These are phyloP conservation scores for Quercus lobata DNA, from an alignment of 331 rosid species.

Conservation along the genomic window DNA sequence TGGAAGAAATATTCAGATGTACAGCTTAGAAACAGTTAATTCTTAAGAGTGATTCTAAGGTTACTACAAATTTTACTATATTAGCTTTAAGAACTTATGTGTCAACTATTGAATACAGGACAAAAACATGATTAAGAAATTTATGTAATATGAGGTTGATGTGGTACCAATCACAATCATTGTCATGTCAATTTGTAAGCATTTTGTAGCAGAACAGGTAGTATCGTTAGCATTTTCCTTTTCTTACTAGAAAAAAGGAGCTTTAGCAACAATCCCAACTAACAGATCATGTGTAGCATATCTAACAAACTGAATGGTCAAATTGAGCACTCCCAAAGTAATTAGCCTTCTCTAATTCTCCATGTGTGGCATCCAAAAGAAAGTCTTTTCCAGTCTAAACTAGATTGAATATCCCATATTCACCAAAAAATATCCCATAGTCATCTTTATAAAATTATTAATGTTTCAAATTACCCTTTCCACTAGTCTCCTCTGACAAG, in stretches of 20 bases:
- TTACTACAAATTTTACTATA: too few relatives aligned
- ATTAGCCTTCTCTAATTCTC: background rate
- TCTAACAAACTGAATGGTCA: background rate
- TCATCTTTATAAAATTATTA: background rate
- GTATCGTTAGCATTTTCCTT: background rate
- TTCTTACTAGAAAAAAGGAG: background rate
- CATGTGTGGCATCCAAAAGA: background rate
- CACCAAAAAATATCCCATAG: background rate
- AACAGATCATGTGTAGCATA: background rate
- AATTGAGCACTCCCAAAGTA: background rate
- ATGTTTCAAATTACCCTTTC: background rate
- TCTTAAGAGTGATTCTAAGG: too few relatives aligned
- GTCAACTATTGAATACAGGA: too few relatives aligned
- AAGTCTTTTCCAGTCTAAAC: background rate
- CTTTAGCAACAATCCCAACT: background rate
- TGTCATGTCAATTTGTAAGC: too few relatives aligned
- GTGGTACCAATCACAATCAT: too few relatives aligned
- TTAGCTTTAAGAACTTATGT: too few relatives aligned
- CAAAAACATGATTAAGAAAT: too few relatives aligned
- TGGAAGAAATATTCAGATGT: slow-evolving; percentile 2
- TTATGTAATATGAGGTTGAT: too few relatives aligned
- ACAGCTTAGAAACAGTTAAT: too few relatives aligned
- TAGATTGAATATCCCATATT: background rate
- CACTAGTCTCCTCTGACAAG: background rate
- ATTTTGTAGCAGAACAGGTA: too few relatives aligned